A percentile compares a stretch with the other conserved stretches of the same genome.
phyloP scores from a whole-genome alignment of 2,329 filamentous ascomycete genomes.

The Claviceps spartinae region DNA sequence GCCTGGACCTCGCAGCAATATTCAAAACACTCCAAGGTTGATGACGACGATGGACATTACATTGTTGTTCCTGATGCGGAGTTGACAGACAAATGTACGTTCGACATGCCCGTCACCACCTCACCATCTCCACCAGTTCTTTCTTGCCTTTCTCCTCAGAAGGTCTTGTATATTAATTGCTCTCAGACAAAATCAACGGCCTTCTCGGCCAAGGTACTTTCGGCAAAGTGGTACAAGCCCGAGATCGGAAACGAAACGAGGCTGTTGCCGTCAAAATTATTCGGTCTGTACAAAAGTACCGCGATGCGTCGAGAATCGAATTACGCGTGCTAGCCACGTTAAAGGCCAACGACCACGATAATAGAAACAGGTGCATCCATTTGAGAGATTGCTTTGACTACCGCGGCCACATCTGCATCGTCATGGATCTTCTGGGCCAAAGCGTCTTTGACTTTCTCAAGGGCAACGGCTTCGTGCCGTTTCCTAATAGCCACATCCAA shows the following conservation, averaged over 20 bases:
- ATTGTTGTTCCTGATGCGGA: slow-evolving; percentile 79
- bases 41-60: slow-evolving; percentile 95
- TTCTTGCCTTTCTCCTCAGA: background rate
- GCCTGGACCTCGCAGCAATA: slow-evolving; percentile 18
- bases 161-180: background rate
- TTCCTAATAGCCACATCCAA: slow-evolving; percentile 97
- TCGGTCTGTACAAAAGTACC: slow-evolving; percentile 93
- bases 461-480: slow-evolving; percentile 86
- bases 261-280: slow-evolving; percentile 94
- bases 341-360: slow-evolving; percentile 78
- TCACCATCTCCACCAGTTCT: background rate
- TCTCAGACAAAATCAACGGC: slow-evolving; percentile 69
- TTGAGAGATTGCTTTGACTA: slow-evolving; percentile 95
- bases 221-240: slow-evolving; percentile 92
- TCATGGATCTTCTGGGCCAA: slow-evolving; percentile 68
- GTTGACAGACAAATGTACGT: slow-evolving; percentile 80
- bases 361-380: slow-evolving; percentile 94
- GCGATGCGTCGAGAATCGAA: slow-evolving; percentile 90
- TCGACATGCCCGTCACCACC: background rate
- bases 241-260: slow-evolving; percentile 64
- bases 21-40: slow-evolving; percentile 58
- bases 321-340: slow-evolving; percentile 84
- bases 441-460: slow-evolving; percentile 98
- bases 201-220: slow-evolving; percentile 94
- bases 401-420: slow-evolving; percentile 86